phyloP scores from a whole-genome alignment of 257 asterid species.

The Salvia rosmarinus region DNA sequence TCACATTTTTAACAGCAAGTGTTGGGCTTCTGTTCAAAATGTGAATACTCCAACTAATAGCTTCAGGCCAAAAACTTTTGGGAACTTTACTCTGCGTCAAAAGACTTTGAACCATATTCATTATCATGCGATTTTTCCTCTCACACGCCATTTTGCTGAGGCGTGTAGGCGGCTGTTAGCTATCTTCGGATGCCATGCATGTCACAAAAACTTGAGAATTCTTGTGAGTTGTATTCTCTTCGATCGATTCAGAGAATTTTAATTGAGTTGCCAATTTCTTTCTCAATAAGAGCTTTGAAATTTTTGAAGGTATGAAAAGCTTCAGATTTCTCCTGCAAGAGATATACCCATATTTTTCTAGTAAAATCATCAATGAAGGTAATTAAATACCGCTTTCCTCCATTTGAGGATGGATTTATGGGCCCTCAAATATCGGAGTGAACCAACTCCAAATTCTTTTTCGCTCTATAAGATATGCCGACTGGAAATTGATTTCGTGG shows the following conservation, averaged over 20 bases:
- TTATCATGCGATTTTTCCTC: not conserved
- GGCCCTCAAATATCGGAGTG: conserved; percentile 12
- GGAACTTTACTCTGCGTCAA: not conserved
- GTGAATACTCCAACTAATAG: conserved; percentile 15
- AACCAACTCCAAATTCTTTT: not conserved
- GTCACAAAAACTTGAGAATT: not conserved
- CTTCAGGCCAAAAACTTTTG: not conserved
- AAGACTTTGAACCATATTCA: conserved; percentile 17
- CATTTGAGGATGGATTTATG: not conserved
- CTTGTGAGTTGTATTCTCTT: not conserved
- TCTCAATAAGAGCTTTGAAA: not conserved
- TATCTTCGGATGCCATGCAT: not conserved
- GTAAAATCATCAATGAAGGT: not conserved
- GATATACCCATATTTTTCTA: not conserved
- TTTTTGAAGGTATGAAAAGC: not conserved
- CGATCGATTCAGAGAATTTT: not conserved
- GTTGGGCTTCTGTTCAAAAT: conserved; percentile 4
- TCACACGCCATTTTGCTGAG: conserved; percentile 10
- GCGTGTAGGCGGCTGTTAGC: conserved; percentile 1
- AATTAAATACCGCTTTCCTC: not conserved
- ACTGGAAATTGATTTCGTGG: not conserved
- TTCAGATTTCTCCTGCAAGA: not conserved
- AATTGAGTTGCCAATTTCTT: not conserved
- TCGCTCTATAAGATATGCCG: not conserved
- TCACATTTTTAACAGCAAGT: not conserved